Conservation (phyloP, 2,329 filamentous ascomycete species). For the Fusarium scirpi region DNA sequence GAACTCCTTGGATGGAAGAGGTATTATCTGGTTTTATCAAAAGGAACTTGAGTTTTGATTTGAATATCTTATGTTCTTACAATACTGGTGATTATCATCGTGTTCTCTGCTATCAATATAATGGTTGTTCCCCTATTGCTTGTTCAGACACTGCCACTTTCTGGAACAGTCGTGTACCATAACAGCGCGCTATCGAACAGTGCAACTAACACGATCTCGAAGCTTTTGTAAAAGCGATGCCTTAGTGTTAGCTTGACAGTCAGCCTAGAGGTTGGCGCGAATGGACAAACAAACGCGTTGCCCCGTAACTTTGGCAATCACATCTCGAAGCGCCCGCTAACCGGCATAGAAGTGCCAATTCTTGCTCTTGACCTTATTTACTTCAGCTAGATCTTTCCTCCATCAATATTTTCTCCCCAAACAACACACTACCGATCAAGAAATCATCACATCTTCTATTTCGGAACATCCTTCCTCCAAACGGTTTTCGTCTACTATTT, state of each 20-base stretch:
- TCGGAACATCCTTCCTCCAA: background rate
- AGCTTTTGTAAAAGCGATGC: fast-evolving
- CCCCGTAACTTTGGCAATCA: background rate
- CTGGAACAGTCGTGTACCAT: background rate
- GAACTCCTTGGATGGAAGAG: fast-evolving
- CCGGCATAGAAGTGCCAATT: background rate
- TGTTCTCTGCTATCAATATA: fast-evolving
- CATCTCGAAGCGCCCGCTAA: background rate
- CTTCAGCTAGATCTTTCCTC: background rate
- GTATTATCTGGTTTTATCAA: background rate
- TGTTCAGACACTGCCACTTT: background rate
- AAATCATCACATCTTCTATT: background rate
- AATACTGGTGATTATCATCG: fast-evolving
- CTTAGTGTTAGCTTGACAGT: background rate
- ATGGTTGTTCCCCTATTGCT: background rate
- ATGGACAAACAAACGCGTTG: background rate
- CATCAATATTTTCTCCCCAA: background rate
- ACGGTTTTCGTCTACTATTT: background rate
- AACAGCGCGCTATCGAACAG: fast-evolving
- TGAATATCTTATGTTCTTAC: background rate
- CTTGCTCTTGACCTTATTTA: no score
- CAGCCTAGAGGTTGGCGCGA: background rate
- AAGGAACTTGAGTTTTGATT: fast-evolving
- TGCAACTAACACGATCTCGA: background rate
- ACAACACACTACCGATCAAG: background rate